Base-by-base conservation (phyloP, 129 eudicot genomes). In the Deinandra increscens region DNA sequence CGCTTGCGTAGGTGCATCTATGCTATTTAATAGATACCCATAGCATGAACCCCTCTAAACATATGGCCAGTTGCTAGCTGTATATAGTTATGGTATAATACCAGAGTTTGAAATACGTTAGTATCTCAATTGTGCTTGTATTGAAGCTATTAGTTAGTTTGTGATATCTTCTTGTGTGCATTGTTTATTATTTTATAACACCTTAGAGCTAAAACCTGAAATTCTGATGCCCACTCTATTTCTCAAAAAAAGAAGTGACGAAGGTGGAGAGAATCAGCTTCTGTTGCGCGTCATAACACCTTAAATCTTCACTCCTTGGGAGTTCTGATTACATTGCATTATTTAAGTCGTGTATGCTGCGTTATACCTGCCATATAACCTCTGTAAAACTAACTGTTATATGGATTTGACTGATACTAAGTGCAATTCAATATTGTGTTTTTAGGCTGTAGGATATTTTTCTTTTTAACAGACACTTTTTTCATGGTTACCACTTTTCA, bases 401-500 rank as follows among this genome's bases (percentile, higher is more conserved):
- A 42, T 43, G 13, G 39, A 39, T 55, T 41, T 56, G 29, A 9
- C 9, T 56, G 55, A 6, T 15, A 33, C 14, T 9, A n/a, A 29
- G 69, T 33, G 23, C 53, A 29, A 64, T 13, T 64, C 29, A 18
- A 51, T 51, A 18, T 51, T 18, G 9, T 51, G 59, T 51, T 22
- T 29, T 26, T 36, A 19, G n/a, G 69, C 9, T 36, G 36, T 41
- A 38, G 71, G 45, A n/a, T 6, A 31, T 19, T 41, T 51, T 20
- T 51, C 13, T 38, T 29, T n/a, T 59, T 44, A 46, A 20, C n/a
- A 39, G 34, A 66, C 23, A 66, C 29, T 22, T 33, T 22, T 51
- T 42, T 19, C 51, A 5, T 49, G 50, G 26, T 66, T 75, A 62
- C 23, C 61, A 50, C 14, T 75, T 75, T 71, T 46, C 77, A 83